phyloP scores from a whole-genome alignment of 805 yeast genomes.

The Lachancea quebecensis region DNA sequence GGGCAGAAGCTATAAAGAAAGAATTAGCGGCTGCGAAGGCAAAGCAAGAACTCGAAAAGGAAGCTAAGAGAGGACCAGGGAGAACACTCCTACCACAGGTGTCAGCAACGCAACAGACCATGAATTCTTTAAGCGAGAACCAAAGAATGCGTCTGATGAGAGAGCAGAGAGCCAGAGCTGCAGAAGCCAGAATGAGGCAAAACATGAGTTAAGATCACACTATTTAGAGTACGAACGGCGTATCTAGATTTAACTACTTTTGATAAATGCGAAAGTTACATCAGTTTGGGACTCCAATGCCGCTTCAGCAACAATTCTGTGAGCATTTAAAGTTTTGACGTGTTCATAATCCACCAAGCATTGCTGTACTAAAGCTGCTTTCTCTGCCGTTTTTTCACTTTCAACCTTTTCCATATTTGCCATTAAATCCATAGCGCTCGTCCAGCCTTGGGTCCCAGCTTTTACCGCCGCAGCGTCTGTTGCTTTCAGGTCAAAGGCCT shows the following conservation, averaged over 20 bases:
- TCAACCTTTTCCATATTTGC: constrained; percentile 20
- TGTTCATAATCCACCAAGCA: constrained; percentile 62
- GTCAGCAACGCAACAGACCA: constrained; percentile 33
- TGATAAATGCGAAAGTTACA: constrained; percentile 25
- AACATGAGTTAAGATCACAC: constrained; percentile 7
- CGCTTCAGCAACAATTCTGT: constrained; percentile 12
- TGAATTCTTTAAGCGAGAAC: constrained; percentile 61
- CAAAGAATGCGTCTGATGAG: constrained; percentile 78
- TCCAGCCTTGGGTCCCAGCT: constrained; percentile 35
- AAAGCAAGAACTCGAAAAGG: constrained; percentile 14
- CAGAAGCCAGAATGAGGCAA: constrained; percentile 69
- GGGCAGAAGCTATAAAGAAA: constrained; percentile 25
- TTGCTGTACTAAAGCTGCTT: constrained; percentile 42
- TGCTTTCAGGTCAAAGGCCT: not conserved
- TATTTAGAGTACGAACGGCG: not conserved
- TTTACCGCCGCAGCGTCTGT: constrained; percentile 4
- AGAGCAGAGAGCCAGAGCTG: constrained; percentile 94
- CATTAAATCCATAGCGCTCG: constrained; percentile 46
- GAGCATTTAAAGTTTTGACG: constrained; percentile 39
- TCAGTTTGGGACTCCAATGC: constrained; percentile 15
- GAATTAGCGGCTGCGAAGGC: constrained; percentile 27
- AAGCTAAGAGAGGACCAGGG: constrained; percentile 33
- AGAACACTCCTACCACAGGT: constrained; percentile 26
- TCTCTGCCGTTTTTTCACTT: constrained; percentile 21
- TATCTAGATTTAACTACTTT: constrained; percentile 11